Evolutionary conservation across 768 basidiomycete genomes (phyloP), one percentile per base, ranked within the genome.

Genomic region (Lentinula lateritia): DNA sequence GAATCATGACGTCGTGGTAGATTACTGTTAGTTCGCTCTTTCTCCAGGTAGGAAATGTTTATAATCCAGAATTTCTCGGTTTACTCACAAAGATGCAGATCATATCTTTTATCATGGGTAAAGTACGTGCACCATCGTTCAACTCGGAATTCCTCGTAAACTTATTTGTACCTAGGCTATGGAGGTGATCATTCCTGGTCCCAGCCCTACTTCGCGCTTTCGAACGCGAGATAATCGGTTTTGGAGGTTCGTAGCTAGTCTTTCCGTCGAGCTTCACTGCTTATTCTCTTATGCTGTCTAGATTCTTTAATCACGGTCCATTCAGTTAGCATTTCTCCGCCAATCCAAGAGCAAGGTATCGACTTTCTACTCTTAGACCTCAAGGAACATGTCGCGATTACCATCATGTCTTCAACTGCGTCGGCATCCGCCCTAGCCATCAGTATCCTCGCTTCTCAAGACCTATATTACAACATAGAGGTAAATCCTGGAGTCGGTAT

Each of bases 361-460:
- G 18, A 39, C 20, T 6, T 13, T 41, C 6, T 38, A 52, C 15
- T 52, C 50, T 12, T 52, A 73, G 72, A 75, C 64, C 66, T 74
- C 64, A 75, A 76, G 61, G 83, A 85, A 63, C 83, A 84, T 62
- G 80, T 83, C 0, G 78, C 78, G 5, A 81, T 84, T 46, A 80
- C 81, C 34, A 82, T 83, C 45, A 82, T 84, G 80, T 66, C 81
- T 0, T 80, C 79, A 12, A 84, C 83, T 2, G 82, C 83, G 0
- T 81, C 82, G 0, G 68, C 72, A 0, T 77, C 80, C 0, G 82
- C 83, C 1, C 69, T 79, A 16, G 81, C 82, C 1, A 83, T 83
- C 67, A 80, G 79, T 52, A 78, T 83, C 60, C 81, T 83, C 60
- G 82, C 83, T 2, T 76, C 82, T 1, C 73, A 84, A 20, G 81